A percentile compares a stretch with the other conserved stretches of the same genome.
Conservation (phyloP, 2,329 filamentous ascomycete genomes). For the Apiospora hydei region DNA sequence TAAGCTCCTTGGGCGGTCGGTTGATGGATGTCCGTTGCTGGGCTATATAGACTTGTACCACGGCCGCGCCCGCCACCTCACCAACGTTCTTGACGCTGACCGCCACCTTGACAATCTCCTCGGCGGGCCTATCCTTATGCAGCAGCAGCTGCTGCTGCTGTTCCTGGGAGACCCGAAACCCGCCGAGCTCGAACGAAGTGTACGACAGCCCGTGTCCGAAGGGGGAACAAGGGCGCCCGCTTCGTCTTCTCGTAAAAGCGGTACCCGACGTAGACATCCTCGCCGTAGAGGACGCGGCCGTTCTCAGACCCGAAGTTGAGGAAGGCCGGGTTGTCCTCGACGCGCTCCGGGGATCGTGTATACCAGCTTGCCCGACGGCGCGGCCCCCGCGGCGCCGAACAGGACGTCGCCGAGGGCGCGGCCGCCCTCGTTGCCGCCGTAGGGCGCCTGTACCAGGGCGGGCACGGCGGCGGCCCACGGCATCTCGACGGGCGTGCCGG, state of each 20-base stretch:
- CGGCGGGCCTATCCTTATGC: too few relatives aligned
- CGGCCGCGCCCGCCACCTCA: slow-evolving; percentile 47
- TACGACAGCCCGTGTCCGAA: slow-evolving; percentile 85
- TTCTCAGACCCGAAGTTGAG: slow-evolving; percentile 77
- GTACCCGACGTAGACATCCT: slow-evolving; percentile 84
- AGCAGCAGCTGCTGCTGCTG: too few relatives aligned
- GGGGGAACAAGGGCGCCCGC: slow-evolving; percentile 71
- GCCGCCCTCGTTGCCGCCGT: slow-evolving; percentile 81
- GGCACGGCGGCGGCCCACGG: slow-evolving; percentile 66
- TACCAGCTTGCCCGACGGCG: slow-evolving; percentile 77
- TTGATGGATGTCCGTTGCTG: slow-evolving; percentile 61
- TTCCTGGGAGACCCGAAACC: slow-evolving; percentile 11
- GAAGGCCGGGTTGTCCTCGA: slow-evolving; percentile 77
- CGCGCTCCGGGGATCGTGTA: slow-evolving; percentile 73
- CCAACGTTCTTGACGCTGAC: too few relatives aligned
- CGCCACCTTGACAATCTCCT: slow-evolving; percentile 42
- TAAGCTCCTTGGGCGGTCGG: slow-evolving; percentile 67
- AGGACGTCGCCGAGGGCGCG: slow-evolving; percentile 78
- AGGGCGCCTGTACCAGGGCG: slow-evolving; percentile 79
- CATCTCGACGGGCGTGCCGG: slow-evolving; percentile 77
- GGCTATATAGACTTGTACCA: slow-evolving; percentile 64
- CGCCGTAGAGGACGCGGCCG: slow-evolving; percentile 76
- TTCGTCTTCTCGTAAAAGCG: slow-evolving; percentile 77
- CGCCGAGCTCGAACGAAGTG: slow-evolving; percentile 68
- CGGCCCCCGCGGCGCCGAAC: too few relatives aligned